Percentiles rank a stretch among this genome's conserved stretches.
Conservation (phyloP, 192 early-diverging fungal species). For the Pilaira anomala region DNA sequence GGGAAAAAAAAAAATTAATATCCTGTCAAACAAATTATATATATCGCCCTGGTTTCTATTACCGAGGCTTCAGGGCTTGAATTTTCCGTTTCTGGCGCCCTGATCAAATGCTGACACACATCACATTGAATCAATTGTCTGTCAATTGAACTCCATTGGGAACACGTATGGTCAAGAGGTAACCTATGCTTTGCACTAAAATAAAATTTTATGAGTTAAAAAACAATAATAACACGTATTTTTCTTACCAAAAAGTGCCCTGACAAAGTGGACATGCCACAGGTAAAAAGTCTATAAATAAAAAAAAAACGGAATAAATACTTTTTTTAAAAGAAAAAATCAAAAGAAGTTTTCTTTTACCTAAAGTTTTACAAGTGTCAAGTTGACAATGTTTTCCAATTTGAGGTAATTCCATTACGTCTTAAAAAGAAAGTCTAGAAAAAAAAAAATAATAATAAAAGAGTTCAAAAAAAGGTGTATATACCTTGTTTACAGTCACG, state of each 20-base stretch:
- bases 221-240: neutral
- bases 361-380: slow-evolving; percentile 8
- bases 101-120: slow-evolving; percentile 7
- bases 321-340: neutral
- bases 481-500: too few species aligned
- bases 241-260: slow-evolving; percentile 10
- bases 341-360: neutral
- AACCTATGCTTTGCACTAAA: slow-evolving; percentile 10
- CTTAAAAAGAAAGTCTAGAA: neutral
- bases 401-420: slow-evolving; percentile 17
- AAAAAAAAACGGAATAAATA: neutral
- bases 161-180: slow-evolving; percentile 8
- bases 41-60: too few species aligned
- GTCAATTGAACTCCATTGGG: neutral
- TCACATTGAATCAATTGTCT: slow-evolving; percentile 12
- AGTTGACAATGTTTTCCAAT: slow-evolving; percentile 16
- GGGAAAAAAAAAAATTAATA: neutral
- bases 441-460: neutral
- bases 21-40: neutral
- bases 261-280: slow-evolving; percentile 14
- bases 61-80: neutral
- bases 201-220: neutral
- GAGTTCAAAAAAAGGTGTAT: too few species aligned
- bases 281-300: slow-evolving; percentile 11
- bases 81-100: neutral